phyloP scores from a whole-genome alignment of 805 yeast genomes.

The Pichia rugopelliculosa region DNA sequence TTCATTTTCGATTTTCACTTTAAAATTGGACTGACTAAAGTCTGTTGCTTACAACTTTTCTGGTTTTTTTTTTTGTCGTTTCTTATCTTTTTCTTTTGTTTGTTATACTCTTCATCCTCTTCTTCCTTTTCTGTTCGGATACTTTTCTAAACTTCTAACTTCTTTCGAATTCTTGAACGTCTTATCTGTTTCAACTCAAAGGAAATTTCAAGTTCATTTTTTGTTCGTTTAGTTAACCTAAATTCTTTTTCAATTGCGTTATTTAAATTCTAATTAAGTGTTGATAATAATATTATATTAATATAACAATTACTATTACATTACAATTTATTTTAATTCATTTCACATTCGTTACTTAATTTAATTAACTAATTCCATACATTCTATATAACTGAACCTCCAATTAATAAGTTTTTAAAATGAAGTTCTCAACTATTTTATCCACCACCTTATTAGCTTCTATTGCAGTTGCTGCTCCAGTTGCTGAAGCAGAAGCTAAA shows the following conservation, averaged over 20 bases:
- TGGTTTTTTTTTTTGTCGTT: not conserved
- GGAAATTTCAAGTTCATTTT: not conserved
- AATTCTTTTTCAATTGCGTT: not conserved
- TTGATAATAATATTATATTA: not conserved
- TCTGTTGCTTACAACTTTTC: no score
- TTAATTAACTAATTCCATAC: no score
- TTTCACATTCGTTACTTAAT: not conserved
- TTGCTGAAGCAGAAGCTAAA: slow-evolving; percentile 28
- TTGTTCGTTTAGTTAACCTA: not conserved
- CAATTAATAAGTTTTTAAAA: slow-evolving; percentile 12
- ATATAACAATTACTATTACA: not conserved
- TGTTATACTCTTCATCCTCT: no score
- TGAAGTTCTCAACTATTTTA: slow-evolving; percentile 36
- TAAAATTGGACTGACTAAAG: no score
- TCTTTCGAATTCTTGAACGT: not conserved
- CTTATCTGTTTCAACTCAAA: not conserved
- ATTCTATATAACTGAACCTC: not conserved
- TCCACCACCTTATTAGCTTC: slow-evolving; percentile 26
- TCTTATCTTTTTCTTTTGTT: no score
- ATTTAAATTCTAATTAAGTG: not conserved
- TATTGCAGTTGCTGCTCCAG: slow-evolving; percentile 19
- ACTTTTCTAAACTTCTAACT: not conserved
- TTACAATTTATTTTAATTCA: not conserved
- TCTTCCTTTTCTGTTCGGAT: not conserved
- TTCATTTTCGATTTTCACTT: no score